phyloP scores from a whole-genome alignment of 2,329 filamentous ascomycete species.

The Aspergillus quadricinctus region DNA sequence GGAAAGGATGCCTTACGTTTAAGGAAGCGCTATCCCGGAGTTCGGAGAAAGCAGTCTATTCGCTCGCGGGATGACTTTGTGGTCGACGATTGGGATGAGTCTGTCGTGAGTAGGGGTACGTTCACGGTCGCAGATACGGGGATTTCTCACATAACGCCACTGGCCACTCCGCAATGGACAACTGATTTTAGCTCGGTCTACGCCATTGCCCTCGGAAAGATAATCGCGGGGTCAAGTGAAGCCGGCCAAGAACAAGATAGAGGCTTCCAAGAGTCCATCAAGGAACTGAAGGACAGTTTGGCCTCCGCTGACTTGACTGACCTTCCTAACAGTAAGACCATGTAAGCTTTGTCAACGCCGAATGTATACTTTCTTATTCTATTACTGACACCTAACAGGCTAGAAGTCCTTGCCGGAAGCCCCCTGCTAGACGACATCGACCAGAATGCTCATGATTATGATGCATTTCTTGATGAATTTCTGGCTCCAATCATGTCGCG shows the following conservation, averaged over 20 bases:
- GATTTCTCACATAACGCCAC: conserved; percentile 7
- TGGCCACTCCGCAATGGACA: conserved; percentile 23
- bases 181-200: conserved; percentile 28
- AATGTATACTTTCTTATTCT: not conserved
- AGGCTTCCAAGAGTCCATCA: conserved; percentile 21
- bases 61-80: conserved; percentile 27
- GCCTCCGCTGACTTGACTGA: conserved; percentile 1
- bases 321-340: conserved; percentile 20
- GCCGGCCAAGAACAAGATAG: conserved; percentile 2
- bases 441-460: conserved; percentile 27
- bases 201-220: conserved; percentile 17
- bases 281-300: conserved; percentile 14
- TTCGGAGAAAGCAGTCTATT: conserved; percentile 6
- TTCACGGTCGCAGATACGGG: conserved; percentile 6
- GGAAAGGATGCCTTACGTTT: conserved; percentile 19
- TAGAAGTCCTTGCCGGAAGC: conserved; percentile 27
- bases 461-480: conserved; percentile 20
- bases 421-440: conserved; percentile 35
- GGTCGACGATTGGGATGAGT: conserved; percentile 37
- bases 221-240: conserved; percentile 4
- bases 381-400: conserved; percentile 20
- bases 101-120: conserved; percentile 8
- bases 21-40: conserved; percentile 16
- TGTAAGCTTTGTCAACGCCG: conserved; percentile 20
- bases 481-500: not conserved